These are phyloP conservation scores for Termitomyces sp. DNA, from an alignment of 1,284 basidiomycete genomes.

Conservation along the genomic window DNA sequence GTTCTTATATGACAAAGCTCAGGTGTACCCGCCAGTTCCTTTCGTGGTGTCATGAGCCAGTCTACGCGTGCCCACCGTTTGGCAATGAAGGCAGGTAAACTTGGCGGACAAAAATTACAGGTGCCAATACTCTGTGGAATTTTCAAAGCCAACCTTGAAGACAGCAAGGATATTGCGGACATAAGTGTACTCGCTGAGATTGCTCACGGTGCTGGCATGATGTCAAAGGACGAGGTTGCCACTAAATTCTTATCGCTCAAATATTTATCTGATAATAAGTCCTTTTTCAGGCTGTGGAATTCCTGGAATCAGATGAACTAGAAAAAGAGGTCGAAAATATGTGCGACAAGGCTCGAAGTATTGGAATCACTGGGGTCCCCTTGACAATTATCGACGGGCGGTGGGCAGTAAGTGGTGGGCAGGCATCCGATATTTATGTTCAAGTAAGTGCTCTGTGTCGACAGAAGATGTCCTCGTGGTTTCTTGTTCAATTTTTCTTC, in stretches of 20 bases:
- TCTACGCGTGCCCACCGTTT: conserved; percentile 71
- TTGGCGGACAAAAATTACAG: conserved; percentile 65
- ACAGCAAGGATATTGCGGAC: conserved; percentile 60
- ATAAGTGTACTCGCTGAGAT: conserved; percentile 53
- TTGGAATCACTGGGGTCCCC: conserved; percentile 76
- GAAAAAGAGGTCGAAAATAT: conserved; percentile 65
- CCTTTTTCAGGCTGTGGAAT: conserved; percentile 43
- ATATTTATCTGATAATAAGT: conserved; percentile 8
- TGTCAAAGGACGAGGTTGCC: conserved; percentile 59
- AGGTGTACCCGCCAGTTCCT: conserved; percentile 32
- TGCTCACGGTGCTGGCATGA: conserved; percentile 54
- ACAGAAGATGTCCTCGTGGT: neutral
- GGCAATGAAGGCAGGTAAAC: conserved; percentile 61
- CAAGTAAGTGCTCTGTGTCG: conserved; percentile 42
- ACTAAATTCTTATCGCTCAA: conserved; percentile 6
- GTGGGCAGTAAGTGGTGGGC: conserved; percentile 75
- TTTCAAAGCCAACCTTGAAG: conserved; percentile 65
- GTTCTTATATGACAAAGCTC: neutral
- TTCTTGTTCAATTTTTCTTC: neutral
- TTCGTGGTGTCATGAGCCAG: conserved; percentile 57
- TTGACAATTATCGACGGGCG: conserved; percentile 75
- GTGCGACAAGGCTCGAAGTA: conserved; percentile 59
- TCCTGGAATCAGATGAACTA: conserved; percentile 65
- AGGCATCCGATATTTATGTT: conserved; percentile 65
- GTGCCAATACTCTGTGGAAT: conserved; percentile 49